Evolutionary conservation across 305 asterid genomes (phyloP), one percentile per base, ranked within the genome.

Genomic region (Fraxinus sp.): DNA sequence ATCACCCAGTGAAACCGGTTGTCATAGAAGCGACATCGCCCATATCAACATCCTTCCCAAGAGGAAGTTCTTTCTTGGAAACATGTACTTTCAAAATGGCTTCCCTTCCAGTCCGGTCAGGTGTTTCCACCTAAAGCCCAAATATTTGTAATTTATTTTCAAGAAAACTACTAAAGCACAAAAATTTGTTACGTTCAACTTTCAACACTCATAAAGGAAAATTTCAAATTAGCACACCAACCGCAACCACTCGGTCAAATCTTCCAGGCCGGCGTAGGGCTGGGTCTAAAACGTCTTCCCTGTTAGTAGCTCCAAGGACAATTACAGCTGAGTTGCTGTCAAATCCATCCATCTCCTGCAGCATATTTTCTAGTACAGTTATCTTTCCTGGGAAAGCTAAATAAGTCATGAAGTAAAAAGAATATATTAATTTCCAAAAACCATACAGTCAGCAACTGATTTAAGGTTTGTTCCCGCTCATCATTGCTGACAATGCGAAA

Each of bases 191-290:
- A 16, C 30, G 8, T 68, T 74, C 49, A 78, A 83, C 18, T 37
- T 78, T 75, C 78, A 78, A 57, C 64, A 83, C 46, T 68, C 57
- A 86, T 14, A 77, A 55, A 77, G 41, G 33, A 62, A 39, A 82
- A 3, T 74, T 68, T 41, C 66, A 81, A 80, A 64, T 44, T 36
- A 76, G 83, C 62, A 52, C 72, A 83, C 87, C 85, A 74, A 97
- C 99, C 98, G 83, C 86, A 83, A 97, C 99, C 75, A 97, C 97
- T 75, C 99, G 97, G 79, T 97, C 99, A 88, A 97, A 97, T 92
- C 99, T 95, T 82, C 99, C 99, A 22, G 99, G 99, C 76, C 99
- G 98, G 76, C 97, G 95, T 79, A 97, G 98, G 81, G 98, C 99
- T 49, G 98, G 98, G 83, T 97, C 98, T 84, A 97, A 88, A 71